Evolutionary conservation across 2,329 filamentous ascomycete species (phyloP).

Genomic region (Ceratocystiopsis minuta): DNA sequence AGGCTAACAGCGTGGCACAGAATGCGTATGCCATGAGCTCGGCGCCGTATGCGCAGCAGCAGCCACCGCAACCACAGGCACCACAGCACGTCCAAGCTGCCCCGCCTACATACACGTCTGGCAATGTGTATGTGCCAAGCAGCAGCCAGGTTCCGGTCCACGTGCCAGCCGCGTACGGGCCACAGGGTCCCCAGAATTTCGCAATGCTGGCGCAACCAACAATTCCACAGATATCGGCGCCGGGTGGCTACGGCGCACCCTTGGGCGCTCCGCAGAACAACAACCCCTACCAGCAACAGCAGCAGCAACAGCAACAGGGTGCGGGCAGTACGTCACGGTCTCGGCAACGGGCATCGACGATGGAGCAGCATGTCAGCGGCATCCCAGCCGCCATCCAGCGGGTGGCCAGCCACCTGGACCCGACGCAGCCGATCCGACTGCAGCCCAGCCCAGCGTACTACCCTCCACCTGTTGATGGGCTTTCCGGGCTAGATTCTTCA

Average conservation of each 20-base stretch:
- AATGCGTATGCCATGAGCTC: conserved; percentile 41
- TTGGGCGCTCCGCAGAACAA: conserved; percentile 17
- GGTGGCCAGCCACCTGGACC: conserved; percentile 89
- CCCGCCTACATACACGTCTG: not conserved
- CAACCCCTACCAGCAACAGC: conserved; percentile 29
- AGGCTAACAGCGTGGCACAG: conserved; percentile 47
- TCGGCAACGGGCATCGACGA: conserved; percentile 81
- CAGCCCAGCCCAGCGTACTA: conserved; percentile 97
- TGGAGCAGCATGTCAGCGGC: conserved; percentile 86
- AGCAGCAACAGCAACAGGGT: conserved; percentile 36
- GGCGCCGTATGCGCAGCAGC: conserved; percentile 28
- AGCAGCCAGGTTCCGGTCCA: conserved; percentile 40
- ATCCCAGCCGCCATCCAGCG: conserved; percentile 86
- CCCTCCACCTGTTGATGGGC: conserved; percentile 74
- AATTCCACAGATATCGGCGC: conserved; percentile 45
- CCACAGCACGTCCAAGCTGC: not conserved
- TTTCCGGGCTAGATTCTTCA: conserved; percentile 42
- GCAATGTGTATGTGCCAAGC: conserved; percentile 48
- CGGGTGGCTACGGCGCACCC: conserved; percentile 35
- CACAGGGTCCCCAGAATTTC: conserved; percentile 49
- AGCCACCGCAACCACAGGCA: conserved; percentile 27
- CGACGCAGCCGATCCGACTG: conserved; percentile 78
- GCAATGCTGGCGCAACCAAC: conserved; percentile 51
- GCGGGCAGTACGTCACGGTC: conserved; percentile 52
- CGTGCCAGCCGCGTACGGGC: conserved; percentile 44